phyloP scores from a whole-genome alignment of 108 stramenopile genomes.

The Nitzschia inconspicua region DNA sequence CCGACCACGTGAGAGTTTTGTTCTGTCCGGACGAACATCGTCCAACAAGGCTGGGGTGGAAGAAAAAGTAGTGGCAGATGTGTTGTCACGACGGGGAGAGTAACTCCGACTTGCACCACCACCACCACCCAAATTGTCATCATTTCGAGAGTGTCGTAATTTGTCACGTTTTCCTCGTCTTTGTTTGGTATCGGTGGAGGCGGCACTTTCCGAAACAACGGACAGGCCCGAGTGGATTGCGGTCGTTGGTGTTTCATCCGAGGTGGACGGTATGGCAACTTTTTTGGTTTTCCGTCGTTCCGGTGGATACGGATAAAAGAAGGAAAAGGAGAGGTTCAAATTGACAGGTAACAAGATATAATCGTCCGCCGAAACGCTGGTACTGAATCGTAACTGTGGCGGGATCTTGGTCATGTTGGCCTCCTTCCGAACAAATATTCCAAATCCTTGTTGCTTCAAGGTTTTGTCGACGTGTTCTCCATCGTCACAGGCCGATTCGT shows the following conservation, averaged over 20 bases:
- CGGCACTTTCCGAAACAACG: constrained; percentile 3
- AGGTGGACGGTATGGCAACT: background rate
- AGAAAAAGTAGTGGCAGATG: no score
- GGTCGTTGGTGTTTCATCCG: constrained; percentile 11
- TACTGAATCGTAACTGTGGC: constrained; percentile 15
- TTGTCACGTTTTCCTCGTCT: constrained; percentile 69
- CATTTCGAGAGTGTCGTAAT: background rate
- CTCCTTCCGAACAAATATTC: constrained; percentile 38
- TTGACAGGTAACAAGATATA: constrained; percentile 40
- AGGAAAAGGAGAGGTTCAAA: constrained; percentile 23
- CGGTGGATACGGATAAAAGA: constrained; percentile 47
- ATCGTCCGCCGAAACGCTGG: constrained; percentile 40
- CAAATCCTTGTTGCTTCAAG: constrained; percentile 28
- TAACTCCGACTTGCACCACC: background rate
- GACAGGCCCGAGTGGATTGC: no score
- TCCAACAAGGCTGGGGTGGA: no score
- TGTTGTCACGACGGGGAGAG: no score
- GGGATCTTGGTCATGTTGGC: constrained; percentile 23
- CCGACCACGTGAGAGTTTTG: no score
- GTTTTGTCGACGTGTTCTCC: constrained; percentile 45
- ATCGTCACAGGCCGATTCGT: constrained; percentile 30
- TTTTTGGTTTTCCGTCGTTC: constrained; percentile 32
- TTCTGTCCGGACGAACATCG: no score
- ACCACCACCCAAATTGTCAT: background rate
- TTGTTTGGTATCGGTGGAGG: constrained; percentile 15